Base-by-base conservation (phyloP, 169 alveolate species). In the Plasmodium vinckei region DNA sequence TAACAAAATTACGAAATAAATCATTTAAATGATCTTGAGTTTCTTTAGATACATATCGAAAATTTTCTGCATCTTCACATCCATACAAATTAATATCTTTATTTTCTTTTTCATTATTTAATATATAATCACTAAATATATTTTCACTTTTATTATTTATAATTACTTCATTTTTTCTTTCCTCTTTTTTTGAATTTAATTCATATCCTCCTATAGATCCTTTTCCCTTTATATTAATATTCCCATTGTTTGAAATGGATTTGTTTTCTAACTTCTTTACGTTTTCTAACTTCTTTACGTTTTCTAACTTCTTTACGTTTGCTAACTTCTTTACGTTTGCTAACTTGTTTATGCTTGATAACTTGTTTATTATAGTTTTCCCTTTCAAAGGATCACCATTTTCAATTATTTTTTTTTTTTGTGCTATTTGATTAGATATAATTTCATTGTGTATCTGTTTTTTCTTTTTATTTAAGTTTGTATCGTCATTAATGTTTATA, bases 1-100 rank as follows among this genome's bases (percentile, higher is more conserved):
- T 77, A 1, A 77, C 47, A 64, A 77, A 77, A 25, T 77, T 65
- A 1, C 88, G 59, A 44, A 77, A 77, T 42, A 77, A 46, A 57
- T 77, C 88, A 9, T 63, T 77, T 64, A 77, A 46, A 19, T 64
- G 63, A 21, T 77, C 88, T n/a, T 75, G 25, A 6, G 65, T 46
- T 9, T 77, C 77, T 7, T 64, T 77, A 6, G 88, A 77, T n/a
- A 77, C 60, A 19, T 54, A 21, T 27, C 65, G 70, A 44, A 77
- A 77, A 4, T 59, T 9, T 6, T 67, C 61, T 1, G 13, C 19
- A 46, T 67, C 61, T 0, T 19, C 19, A 46, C 19, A 42, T 53
- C 12, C 25, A 12, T 47, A 17, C 27, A 21, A 25, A 1, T 70
- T 70, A 25, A n/a, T 17, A 0, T 25, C 9, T 10, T 5, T 54